Conservation (phyloP, 2,329 filamentous ascomycete species). For the Monosporascus sp. region DNA sequence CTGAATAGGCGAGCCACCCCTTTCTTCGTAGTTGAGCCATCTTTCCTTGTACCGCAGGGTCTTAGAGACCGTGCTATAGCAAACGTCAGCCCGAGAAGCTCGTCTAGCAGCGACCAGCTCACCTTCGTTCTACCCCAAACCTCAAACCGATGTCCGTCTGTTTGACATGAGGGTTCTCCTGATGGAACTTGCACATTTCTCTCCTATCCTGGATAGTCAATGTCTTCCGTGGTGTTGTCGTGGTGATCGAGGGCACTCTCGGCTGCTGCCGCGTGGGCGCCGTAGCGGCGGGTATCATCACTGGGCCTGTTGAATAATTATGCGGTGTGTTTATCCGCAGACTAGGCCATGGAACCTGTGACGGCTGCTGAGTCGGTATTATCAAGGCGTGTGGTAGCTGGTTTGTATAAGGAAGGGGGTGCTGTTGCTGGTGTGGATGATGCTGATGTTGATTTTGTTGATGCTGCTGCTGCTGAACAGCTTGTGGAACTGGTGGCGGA, state of each 20-base stretch:
- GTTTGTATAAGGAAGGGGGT: conserved; percentile 25
- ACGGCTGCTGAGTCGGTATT: conserved; percentile 56
- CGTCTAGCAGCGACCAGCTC: conserved; percentile 27
- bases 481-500: conserved; percentile 55
- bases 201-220: conserved; percentile 86
- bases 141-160: conserved; percentile 94
- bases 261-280: conserved; percentile 46
- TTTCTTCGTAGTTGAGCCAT: conserved; percentile 78
- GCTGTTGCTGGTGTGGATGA: neutral
- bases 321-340: conserved; percentile 66
- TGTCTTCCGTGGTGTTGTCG: conserved; percentile 71
- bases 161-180: conserved; percentile 83
- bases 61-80: conserved; percentile 89
- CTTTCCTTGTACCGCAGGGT: conserved; percentile 92
- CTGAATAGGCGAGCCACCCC: conserved; percentile 73
- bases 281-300: conserved; percentile 53
- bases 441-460: conserved; percentile 16
- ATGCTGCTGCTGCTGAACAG: conserved; percentile 46
- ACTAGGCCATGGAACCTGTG: conserved; percentile 60
- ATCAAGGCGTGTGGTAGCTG: conserved; percentile 62
- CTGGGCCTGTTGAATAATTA: conserved; percentile 54
- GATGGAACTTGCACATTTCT: conserved; percentile 89
- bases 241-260: conserved; percentile 44
- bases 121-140: conserved; percentile 98
- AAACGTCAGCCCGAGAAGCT: conserved; percentile 21